Evolutionary conservation across 164 flowering plant genomes (phyloP).

Genomic region (Berberis vulgaris): DNA sequence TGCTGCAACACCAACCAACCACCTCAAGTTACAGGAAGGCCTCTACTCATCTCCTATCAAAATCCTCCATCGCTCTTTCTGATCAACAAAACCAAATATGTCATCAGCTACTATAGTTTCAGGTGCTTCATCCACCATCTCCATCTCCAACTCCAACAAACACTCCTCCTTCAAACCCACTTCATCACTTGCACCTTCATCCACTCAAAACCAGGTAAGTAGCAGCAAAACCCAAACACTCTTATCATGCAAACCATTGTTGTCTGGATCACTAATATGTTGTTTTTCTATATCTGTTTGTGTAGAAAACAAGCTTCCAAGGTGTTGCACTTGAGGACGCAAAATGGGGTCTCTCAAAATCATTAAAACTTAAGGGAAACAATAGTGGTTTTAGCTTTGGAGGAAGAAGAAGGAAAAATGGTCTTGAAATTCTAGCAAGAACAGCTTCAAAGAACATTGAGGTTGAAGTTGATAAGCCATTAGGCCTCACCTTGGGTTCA

Average conservation of each 20-base stretch:
- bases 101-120: slow-evolving; percentile 34
- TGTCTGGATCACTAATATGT: neutral
- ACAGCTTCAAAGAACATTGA: slow-evolving; percentile 82
- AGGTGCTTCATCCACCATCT: slow-evolving; percentile 36
- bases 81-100: slow-evolving; percentile 15
- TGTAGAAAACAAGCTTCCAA: slow-evolving; percentile 57
- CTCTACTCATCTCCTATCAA: neutral
- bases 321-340: slow-evolving; percentile 60
- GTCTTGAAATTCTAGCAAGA: slow-evolving; percentile 54
- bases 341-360: slow-evolving; percentile 38
- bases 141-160: slow-evolving; percentile 20
- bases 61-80: neutral
- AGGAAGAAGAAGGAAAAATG: slow-evolving; percentile 15
- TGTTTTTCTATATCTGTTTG: neutral
- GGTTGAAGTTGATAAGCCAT: slow-evolving; percentile 94
- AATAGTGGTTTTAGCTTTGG: slow-evolving; percentile 7
- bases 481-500: slow-evolving; percentile 86
- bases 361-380: slow-evolving; percentile 22
- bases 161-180: slow-evolving; percentile 17
- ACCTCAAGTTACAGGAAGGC: neutral
- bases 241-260: neutral
- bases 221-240: neutral
- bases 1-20: neutral
- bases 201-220: slow-evolving; percentile 28
- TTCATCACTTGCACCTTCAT: slow-evolving; percentile 10